Percentiles rank a stretch among this genome's conserved stretches.
phyloP scores from a whole-genome alignment of 192 early-diverging fungal species.

The Phlyctochytrium arcticum region DNA sequence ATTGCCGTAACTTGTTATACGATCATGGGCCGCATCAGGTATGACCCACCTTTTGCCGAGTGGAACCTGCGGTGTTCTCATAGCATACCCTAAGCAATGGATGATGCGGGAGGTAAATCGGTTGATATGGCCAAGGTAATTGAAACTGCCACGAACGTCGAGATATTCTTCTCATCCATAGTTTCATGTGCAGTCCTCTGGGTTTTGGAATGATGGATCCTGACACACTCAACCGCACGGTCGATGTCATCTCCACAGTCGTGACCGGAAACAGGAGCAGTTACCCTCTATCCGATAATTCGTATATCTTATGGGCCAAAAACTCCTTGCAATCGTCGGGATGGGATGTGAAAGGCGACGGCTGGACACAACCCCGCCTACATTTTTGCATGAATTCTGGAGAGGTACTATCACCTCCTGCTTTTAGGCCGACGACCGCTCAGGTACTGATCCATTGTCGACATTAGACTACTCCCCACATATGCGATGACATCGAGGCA shows the following conservation, averaged over 20 bases:
- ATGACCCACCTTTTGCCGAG: neutral
- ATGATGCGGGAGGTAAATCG: constrained; percentile 22
- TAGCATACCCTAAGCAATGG: neutral
- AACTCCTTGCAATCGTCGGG: neutral
- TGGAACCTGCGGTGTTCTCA: neutral
- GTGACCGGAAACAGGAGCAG: neutral
- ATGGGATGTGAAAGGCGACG: neutral
- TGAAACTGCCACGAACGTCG: neutral
- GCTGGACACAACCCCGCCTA: neutral
- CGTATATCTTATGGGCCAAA: constrained; percentile 9
- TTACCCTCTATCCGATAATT: constrained; percentile 6
- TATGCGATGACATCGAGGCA: constrained; percentile 10
- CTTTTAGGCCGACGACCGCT: neutral
- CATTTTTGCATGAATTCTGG: constrained; percentile 16
- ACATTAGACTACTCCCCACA: neutral
- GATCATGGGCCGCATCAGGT: constrained; percentile 18
- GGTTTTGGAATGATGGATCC: constrained; percentile 8
- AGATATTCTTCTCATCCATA: neutral
- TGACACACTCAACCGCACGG: neutral
- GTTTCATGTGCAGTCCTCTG: neutral
- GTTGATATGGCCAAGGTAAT: constrained; percentile 15
- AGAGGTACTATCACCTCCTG: neutral
- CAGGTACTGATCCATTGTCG: neutral
- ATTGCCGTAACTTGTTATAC: neutral
- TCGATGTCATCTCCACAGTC: neutral